Percentiles rank a stretch among this genome's conserved stretches.
Evolutionary conservation across 805 yeast species (phyloP).

Genomic region (Ascoidea tarda): DNA sequence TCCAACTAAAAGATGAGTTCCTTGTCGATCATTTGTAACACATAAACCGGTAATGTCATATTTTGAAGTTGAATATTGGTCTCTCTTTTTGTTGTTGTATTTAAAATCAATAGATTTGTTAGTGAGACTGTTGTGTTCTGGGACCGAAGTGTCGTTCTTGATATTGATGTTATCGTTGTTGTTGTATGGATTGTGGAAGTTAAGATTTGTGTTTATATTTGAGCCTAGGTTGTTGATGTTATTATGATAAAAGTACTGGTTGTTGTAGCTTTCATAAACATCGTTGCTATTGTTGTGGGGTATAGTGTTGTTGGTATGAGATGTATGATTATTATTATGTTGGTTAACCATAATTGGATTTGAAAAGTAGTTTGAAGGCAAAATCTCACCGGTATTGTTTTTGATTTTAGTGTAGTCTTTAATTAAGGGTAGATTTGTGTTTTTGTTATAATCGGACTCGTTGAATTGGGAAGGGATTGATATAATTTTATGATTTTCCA

Average conservation of each 20-base stretch:
- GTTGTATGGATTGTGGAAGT: no score
- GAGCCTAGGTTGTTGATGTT: no score
- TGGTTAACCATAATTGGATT: background rate
- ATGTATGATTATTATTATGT: no score
- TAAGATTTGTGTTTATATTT: no score
- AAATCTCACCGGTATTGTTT: background rate
- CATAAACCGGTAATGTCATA: slow-evolving; percentile 49
- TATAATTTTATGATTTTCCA: slow-evolving; percentile 62
- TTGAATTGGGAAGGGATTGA: slow-evolving; percentile 34
- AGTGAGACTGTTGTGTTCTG: background rate
- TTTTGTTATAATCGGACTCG: background rate
- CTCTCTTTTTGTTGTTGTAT: background rate
- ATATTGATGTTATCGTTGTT: no score
- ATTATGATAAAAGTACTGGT: background rate
- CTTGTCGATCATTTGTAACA: slow-evolving; percentile 35
- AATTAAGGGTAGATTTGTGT: background rate
- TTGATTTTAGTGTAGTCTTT: background rate
- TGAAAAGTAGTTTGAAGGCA: background rate
- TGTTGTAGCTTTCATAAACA: no score
- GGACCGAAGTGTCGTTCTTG: background rate
- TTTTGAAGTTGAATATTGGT: slow-evolving; percentile 15
- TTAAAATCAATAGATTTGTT: background rate
- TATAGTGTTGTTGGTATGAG: no score
- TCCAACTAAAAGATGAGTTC: slow-evolving; percentile 43
- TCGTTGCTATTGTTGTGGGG: no score